Evolutionary conservation across 2,329 filamentous ascomycete genomes (phyloP).

Genomic region (Pseudopyricularia cyperi): DNA sequence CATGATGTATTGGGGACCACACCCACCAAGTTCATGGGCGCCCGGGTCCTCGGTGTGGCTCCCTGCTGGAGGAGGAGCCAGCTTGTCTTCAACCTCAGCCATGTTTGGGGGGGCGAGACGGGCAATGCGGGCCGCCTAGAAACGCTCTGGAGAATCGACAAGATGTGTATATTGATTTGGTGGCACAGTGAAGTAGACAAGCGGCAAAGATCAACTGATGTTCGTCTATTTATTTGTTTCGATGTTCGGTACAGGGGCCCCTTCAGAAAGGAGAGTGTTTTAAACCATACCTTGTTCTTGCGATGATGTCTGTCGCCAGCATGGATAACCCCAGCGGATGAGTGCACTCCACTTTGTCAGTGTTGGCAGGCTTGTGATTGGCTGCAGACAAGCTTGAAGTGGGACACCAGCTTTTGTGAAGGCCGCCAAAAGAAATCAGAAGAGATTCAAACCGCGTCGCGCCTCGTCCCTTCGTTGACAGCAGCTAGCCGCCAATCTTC

Average conservation of each 20-base stretch:
- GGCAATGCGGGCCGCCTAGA: no score
- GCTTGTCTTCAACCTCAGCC: conserved; percentile 20
- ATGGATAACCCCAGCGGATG: background rate
- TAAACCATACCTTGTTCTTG: background rate
- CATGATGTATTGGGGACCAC: conserved; percentile 2
- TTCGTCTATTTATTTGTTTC: no score
- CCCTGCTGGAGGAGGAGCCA: conserved; percentile 26
- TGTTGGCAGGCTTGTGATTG: background rate
- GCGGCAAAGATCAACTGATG: no score
- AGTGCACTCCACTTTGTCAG: background rate
- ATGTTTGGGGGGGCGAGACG: conserved; percentile 8
- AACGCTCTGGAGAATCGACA: no score
- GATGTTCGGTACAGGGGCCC: background rate
- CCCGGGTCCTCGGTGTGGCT: conserved; percentile 38
- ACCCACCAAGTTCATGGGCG: conserved; percentile 44
- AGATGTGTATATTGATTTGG: no score
- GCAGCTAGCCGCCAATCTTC: background rate
- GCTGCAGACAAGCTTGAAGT: background rate
- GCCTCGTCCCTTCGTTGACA: background rate
- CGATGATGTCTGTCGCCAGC: background rate
- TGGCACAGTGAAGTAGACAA: no score
- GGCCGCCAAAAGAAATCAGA: conserved; percentile 3
- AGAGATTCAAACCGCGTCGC: background rate
- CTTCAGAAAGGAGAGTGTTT: background rate
- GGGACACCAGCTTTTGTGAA: conserved; percentile 1